A percentile compares a stretch with the other conserved stretches of the same genome.
phyloP scores from a whole-genome alignment of 768 basidiomycete species.

The Aureoboletus auriporus region DNA sequence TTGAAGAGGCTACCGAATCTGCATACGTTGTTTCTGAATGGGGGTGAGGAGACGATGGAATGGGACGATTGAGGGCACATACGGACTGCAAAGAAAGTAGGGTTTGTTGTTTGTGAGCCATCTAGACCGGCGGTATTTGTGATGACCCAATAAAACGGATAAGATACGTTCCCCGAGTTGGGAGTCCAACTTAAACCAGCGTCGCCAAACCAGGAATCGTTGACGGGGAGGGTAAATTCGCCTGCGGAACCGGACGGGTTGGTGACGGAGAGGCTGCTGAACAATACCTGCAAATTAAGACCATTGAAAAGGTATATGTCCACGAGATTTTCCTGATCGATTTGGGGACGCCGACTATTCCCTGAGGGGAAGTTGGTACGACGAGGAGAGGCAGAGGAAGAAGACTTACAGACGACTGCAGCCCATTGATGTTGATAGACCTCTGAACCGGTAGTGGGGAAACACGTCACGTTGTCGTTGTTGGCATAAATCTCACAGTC shows the following conservation, averaged over 20 bases:
- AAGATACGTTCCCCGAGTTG: constrained; percentile 47
- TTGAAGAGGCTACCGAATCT: constrained; percentile 59
- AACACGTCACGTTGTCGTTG: constrained; percentile 78
- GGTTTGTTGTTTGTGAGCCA: constrained; percentile 57
- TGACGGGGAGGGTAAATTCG: constrained; percentile 47
- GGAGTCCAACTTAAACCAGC: constrained; percentile 45
- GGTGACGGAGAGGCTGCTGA: constrained; percentile 43
- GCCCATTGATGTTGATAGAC: constrained; percentile 75
- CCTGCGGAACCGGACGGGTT: constrained; percentile 58
- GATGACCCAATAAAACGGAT: constrained; percentile 76
- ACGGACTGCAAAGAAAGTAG: constrained; percentile 81
- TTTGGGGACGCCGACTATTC: constrained; percentile 69
- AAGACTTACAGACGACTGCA: constrained; percentile 72
- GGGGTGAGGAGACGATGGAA: constrained; percentile 3
- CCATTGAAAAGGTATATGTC: constrained; percentile 77
- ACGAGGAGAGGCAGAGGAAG: constrained; percentile 5
- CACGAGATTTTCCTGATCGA: constrained; percentile 59
- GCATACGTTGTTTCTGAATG: constrained; percentile 68
- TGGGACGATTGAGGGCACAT: constrained; percentile 35
- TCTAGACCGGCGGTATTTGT: constrained; percentile 50
- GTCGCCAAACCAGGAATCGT: constrained; percentile 73
- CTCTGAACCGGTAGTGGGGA: constrained; percentile 49
- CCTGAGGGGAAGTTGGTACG: constrained; percentile 40
- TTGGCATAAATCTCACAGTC: constrained; percentile 55
- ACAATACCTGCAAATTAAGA: constrained; percentile 51